These are phyloP conservation scores for Naematelia aurantialba DNA, from an alignment of 768 basidiomycete genomes.

Conservation along the genomic window DNA sequence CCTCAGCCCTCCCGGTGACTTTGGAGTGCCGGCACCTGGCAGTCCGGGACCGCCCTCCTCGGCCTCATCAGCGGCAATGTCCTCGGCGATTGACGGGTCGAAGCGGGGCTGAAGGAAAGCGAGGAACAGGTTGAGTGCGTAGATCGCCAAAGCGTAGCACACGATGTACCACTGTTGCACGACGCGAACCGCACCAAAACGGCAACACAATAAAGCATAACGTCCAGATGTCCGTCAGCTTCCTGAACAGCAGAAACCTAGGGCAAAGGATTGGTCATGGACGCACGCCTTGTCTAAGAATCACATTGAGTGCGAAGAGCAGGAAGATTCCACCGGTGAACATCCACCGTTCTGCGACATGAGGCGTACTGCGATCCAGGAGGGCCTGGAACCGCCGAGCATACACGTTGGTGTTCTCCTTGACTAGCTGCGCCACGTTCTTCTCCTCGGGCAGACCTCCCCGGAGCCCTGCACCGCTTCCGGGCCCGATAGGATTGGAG, in stretches of 20 bases:
- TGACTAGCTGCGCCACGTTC: constrained; percentile 49
- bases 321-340: constrained; percentile 65
- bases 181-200: not conserved
- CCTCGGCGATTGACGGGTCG: constrained; percentile 91
- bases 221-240: too few relatives aligned
- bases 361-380: constrained; percentile 89
- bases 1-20: constrained; percentile 28
- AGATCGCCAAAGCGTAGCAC: constrained; percentile 82
- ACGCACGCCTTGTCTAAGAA: constrained; percentile 84
- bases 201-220: too few relatives aligned
- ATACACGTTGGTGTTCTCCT: constrained; percentile 41
- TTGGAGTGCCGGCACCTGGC: constrained; percentile 35
- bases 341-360: constrained; percentile 84
- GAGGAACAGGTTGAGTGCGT: constrained; percentile 89
- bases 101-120: constrained; percentile 98
- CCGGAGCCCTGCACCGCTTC: constrained; percentile 29
- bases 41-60: constrained; percentile 77
- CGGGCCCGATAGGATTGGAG: constrained; percentile 22
- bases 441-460: constrained; percentile 47
- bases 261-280: not conserved
- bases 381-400: constrained; percentile 65
- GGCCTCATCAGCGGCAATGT: constrained; percentile 87
- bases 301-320: constrained; percentile 78
- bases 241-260: too few relatives aligned
- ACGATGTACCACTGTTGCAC: constrained; percentile 28